phyloP scores from a whole-genome alignment of 179 eudicot genomes.

The Spergularia azorica region DNA sequence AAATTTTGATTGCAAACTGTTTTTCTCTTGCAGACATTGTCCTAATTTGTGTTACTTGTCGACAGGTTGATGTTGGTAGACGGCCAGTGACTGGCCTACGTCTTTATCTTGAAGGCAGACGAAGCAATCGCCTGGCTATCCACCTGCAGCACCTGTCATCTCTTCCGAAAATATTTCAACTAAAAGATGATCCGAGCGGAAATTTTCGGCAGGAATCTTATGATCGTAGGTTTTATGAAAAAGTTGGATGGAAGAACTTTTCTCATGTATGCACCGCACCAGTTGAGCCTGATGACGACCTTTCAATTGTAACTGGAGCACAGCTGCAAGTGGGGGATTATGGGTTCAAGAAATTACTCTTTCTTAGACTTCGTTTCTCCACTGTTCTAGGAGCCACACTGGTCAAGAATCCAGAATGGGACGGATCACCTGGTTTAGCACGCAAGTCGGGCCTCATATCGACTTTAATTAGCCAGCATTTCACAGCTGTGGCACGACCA shows the following conservation, averaged over 20 bases:
- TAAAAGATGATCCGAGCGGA: slow-evolving; percentile 63
- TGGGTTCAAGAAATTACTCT: slow-evolving; percentile 78
- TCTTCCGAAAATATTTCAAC: slow-evolving; percentile 77
- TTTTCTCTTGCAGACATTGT: not conserved
- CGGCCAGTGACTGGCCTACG: slow-evolving; percentile 94
- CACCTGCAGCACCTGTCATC: slow-evolving; percentile 95
- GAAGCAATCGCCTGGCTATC: slow-evolving; percentile 87
- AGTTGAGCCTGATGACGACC: slow-evolving; percentile 82
- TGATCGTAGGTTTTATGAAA: slow-evolving; percentile 75
- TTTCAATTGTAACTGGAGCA: slow-evolving; percentile 92
- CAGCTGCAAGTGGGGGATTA: slow-evolving; percentile 72
- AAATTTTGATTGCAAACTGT: no score
- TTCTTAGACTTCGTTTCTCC: slow-evolving; percentile 76
- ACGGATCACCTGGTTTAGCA: slow-evolving; percentile 85
- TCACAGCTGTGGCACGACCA: slow-evolving; percentile 69
- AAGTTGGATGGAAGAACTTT: slow-evolving; percentile 94
- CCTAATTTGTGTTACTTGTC: not conserved
- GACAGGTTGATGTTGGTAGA: slow-evolving; percentile 91
- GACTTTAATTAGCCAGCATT: slow-evolving; percentile 78
- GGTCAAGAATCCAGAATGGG: slow-evolving; percentile 81
- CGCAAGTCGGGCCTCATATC: slow-evolving; percentile 93
- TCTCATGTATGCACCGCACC: slow-evolving; percentile 99
- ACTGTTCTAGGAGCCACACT: slow-evolving; percentile 61
- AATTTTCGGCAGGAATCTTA: slow-evolving; percentile 53
- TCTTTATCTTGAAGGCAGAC: slow-evolving; percentile 89